These are phyloP conservation scores for Fusarium tricinctum DNA, from an alignment of 2,329 filamentous ascomycete species.

Conservation along the genomic window DNA sequence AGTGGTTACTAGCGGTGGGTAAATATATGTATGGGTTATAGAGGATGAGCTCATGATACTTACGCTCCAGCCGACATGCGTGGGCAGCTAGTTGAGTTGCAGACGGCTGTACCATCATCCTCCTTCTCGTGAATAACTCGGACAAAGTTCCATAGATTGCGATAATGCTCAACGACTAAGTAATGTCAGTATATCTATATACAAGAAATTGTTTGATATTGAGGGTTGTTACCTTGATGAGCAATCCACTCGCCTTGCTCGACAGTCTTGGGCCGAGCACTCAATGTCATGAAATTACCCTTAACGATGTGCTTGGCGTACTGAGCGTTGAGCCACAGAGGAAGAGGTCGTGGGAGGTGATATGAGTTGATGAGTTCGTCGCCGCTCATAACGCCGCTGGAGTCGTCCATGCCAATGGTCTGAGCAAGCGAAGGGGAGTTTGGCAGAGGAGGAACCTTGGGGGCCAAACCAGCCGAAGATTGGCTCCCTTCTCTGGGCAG, in stretches of 20 bases:
- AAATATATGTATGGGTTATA: conserved; percentile 10
- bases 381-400: conserved; percentile 62
- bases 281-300: conserved; percentile 98
- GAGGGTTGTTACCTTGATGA: conserved; percentile 79
- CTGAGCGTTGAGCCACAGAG: conserved; percentile 78
- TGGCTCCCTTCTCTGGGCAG: conserved; percentile 63
- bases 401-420: conserved; percentile 77
- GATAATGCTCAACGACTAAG: conserved; percentile 91
- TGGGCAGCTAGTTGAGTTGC: conserved; percentile 86
- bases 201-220: neutral
- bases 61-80: conserved; percentile 96
- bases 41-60: conserved; percentile 58
- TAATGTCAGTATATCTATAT: neutral
- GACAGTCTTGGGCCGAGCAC: conserved; percentile 91
- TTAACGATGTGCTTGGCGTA: conserved; percentile 92
- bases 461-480: conserved; percentile 66
- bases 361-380: conserved; percentile 72
- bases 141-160: conserved; percentile 90
- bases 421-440: conserved; percentile 75
- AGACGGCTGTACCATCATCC: conserved; percentile 81
- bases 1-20: conserved; percentile 75
- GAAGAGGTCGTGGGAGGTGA: conserved; percentile 75
- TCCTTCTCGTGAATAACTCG: conserved; percentile 90
- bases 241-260: conserved; percentile 97
- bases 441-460: conserved; percentile 72